Percentiles rank a stretch among this genome's conserved stretches.
These are phyloP conservation scores for Metarhizium guizhouense DNA, from an alignment of 2,329 filamentous ascomycete genomes.

Conservation along the genomic window DNA sequence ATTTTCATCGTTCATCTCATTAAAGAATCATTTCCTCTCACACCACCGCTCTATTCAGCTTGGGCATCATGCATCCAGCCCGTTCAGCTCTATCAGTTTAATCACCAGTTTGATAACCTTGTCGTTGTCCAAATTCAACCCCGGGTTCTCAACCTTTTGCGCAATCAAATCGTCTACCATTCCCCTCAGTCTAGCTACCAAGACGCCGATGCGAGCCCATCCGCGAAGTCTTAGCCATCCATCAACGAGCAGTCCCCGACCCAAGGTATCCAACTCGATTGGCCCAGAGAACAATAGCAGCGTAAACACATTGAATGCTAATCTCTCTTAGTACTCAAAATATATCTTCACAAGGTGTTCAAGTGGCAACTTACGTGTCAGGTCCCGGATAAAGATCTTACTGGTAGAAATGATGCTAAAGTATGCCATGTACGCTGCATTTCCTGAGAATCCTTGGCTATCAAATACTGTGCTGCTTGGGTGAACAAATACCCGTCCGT, in stretches of 20 bases:
- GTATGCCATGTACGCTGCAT: slow-evolving; percentile 74
- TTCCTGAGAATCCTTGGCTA: slow-evolving; percentile 66
- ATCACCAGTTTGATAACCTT: slow-evolving; percentile 71
- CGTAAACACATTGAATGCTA: slow-evolving; percentile 81
- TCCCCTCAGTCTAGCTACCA: slow-evolving; percentile 71
- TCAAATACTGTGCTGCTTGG: slow-evolving; percentile 82
- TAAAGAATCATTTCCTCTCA: background rate
- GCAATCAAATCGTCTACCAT: slow-evolving; percentile 84
- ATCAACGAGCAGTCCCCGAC: slow-evolving; percentile 80
- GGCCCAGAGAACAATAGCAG: slow-evolving; percentile 80
- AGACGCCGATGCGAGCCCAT: slow-evolving; percentile 89
- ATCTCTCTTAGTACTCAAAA: background rate
- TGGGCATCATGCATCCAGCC: slow-evolving; percentile 53
- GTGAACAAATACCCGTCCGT: slow-evolving; percentile 85
- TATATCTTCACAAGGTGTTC: slow-evolving; percentile 5
- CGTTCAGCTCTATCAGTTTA: slow-evolving; percentile 81
- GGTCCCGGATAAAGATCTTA: slow-evolving; percentile 84
- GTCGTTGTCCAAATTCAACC: slow-evolving; percentile 44
- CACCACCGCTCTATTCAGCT: background rate
- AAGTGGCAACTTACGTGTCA: slow-evolving; percentile 62
- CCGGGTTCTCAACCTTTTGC: slow-evolving; percentile 69
- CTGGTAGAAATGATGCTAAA: slow-evolving; percentile 87
- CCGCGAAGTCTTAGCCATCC: slow-evolving; percentile 80
- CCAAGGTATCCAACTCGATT: slow-evolving; percentile 78
- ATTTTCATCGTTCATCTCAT: too few relatives aligned